A percentile compares a stretch with the other conserved stretches of the same genome.
These are phyloP conservation scores for Durusdinium trenchii DNA, from an alignment of 73 alveolate genomes.

Conservation along the genomic window DNA sequence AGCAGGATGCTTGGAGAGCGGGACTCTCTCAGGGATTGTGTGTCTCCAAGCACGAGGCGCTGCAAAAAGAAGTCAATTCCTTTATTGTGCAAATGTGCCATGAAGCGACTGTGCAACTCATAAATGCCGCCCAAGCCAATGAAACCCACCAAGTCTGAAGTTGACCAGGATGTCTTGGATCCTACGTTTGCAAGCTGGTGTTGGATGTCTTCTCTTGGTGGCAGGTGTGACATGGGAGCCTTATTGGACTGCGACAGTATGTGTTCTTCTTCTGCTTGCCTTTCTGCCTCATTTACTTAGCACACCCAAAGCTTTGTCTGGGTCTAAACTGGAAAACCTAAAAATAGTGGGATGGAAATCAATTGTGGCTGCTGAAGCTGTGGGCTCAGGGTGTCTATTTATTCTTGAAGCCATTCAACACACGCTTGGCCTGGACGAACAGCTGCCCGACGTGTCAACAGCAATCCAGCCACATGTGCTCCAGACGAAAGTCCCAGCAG, in stretches of 20 bases:
- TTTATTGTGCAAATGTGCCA: slow-evolving; percentile 44
- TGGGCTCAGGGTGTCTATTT: not conserved
- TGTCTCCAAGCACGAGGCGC: slow-evolving; percentile 50
- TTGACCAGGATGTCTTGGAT: not conserved
- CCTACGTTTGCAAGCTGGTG: too few species aligned
- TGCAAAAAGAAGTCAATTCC: slow-evolving; percentile 66
- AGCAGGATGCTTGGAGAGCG: slow-evolving; percentile 55
- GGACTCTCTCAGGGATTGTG: slow-evolving; percentile 51
- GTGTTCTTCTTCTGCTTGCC: too few species aligned
- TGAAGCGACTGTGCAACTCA: slow-evolving; percentile 61
- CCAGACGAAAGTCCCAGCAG: slow-evolving; percentile 80
- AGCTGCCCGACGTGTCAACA: slow-evolving; percentile 60
- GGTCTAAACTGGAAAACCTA: too few species aligned
- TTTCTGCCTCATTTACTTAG: too few species aligned
- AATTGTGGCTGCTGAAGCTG: not conserved
- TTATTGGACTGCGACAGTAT: too few species aligned
- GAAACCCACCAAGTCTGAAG: slow-evolving; percentile 72
- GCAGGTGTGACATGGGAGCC: too few species aligned
- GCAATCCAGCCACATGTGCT: slow-evolving; percentile 69
- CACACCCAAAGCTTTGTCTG: too few species aligned
- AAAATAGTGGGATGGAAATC: not conserved
- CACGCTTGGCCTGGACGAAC: too few species aligned
- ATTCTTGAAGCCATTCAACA: too few species aligned
- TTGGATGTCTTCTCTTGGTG: too few species aligned
- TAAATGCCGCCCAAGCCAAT: slow-evolving; percentile 89